Evolutionary conservation across 352 stramenopile species (phyloP).

Genomic region (Phytophthora cryptogea): DNA sequence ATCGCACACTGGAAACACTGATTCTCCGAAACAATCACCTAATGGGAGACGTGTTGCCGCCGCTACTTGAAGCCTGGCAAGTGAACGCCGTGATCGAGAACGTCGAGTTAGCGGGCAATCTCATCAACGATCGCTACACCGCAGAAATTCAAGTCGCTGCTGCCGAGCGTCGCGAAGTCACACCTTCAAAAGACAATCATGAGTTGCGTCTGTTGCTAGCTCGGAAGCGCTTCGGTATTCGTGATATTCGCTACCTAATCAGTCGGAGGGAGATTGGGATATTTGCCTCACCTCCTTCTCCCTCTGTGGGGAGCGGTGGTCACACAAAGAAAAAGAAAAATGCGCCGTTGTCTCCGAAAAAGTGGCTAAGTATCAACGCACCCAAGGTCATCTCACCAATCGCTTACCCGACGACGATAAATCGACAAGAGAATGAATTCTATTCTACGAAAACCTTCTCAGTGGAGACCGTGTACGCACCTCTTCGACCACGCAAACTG

Average conservation of each 20-base stretch:
- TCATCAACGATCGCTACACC: conserved; percentile 54
- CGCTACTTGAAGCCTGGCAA: conserved; percentile 39
- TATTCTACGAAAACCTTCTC: conserved; percentile 6
- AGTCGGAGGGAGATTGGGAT: conserved; percentile 13
- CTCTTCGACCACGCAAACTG: conserved; percentile 17
- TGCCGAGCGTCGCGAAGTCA: conserved; percentile 35
- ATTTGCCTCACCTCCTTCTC: conserved; percentile 5
- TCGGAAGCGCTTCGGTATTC: conserved; percentile 38
- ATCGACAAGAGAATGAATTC: conserved; percentile 15
- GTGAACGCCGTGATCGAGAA: conserved; percentile 44
- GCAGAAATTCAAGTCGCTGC: conserved; percentile 25
- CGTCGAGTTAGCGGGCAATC: conserved; percentile 61
- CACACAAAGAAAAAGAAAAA: conserved; percentile 20
- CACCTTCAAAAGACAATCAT: conserved; percentile 24
- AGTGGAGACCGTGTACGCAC: conserved; percentile 9
- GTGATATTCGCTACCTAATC: conserved; percentile 2
- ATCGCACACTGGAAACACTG: conserved; percentile 49
- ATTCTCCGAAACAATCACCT: conserved; percentile 69
- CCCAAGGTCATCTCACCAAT: conserved; percentile 26
- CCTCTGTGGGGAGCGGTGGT: conserved; percentile 4
- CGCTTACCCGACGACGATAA: conserved; percentile 11
- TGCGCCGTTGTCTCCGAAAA: conserved; percentile 47
- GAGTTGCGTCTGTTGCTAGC: conserved; percentile 58
- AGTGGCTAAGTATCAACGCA: conserved; percentile 46
- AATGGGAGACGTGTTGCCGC: conserved; percentile 50